Conservation (phyloP, 192 early-diverging fungal species). For the Podila verticillata region DNA sequence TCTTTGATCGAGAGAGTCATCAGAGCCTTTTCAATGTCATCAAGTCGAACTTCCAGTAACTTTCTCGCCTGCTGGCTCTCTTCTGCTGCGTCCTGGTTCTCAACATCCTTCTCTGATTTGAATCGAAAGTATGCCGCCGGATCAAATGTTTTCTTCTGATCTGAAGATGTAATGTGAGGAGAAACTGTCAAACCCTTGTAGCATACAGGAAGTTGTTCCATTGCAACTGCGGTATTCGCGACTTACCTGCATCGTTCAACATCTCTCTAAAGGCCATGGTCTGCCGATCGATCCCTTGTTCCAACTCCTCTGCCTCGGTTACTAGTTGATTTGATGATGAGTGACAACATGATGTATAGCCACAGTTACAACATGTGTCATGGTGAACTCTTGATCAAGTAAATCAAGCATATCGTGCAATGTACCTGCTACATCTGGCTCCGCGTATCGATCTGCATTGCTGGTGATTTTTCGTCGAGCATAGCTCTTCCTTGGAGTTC, state of each 20-base stretch:
- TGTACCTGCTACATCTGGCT: constrained; percentile 34
- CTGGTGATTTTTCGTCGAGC: constrained; percentile 41
- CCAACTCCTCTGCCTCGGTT: constrained; percentile 40
- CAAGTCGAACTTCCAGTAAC: constrained; percentile 27
- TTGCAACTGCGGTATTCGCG: not conserved
- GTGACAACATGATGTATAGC: not conserved
- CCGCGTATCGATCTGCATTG: constrained; percentile 39
- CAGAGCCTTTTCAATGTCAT: constrained; percentile 30
- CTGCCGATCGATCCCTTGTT: constrained; percentile 48
- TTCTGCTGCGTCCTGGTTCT: constrained; percentile 28
- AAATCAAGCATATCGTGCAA: no score
- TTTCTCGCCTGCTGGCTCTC: constrained; percentile 42
- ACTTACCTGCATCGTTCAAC: constrained; percentile 30
- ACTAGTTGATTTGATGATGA: constrained; percentile 12
- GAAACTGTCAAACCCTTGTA: not conserved
- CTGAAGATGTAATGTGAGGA: not conserved
- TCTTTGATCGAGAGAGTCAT: constrained; percentile 41
- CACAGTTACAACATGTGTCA: no score
- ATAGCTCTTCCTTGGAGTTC: constrained; percentile 29
- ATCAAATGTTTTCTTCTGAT: constrained; percentile 49
- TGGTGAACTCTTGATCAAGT: no score
- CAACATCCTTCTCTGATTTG: constrained; percentile 49
- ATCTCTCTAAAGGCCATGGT: constrained; percentile 43
- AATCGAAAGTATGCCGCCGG: constrained; percentile 49
- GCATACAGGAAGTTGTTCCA: not conserved